A percentile compares a stretch with the other conserved stretches of the same genome.
phyloP scores from a whole-genome alignment of 768 basidiomycete genomes.

The Wakefieldia striispora region DNA sequence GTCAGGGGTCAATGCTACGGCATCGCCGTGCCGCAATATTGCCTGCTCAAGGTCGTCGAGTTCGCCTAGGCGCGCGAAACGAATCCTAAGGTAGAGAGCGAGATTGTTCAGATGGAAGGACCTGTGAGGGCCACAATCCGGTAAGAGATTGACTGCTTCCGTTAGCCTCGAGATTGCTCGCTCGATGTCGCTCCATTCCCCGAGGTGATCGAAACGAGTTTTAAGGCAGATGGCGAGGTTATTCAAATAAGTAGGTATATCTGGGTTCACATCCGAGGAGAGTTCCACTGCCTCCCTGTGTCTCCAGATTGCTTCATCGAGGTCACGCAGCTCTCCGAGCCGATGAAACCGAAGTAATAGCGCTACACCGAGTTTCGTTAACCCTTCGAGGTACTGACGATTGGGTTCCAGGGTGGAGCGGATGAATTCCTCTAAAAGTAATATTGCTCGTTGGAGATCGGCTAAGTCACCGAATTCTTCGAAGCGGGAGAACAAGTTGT shows the following conservation, averaged over 20 bases:
- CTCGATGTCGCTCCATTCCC: not conserved
- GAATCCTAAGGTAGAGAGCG: no score
- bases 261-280: no score
- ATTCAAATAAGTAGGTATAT: not conserved
- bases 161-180: not conserved
- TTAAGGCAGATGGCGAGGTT: not conserved
- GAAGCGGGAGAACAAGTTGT: not conserved
- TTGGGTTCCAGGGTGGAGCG: not conserved
- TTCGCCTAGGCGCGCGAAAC: no score
- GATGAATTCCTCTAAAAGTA: not conserved
- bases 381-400: not conserved
- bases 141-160: not conserved
- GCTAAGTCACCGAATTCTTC: not conserved
- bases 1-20: no score
- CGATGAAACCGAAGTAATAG: not conserved
- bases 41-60: no score
- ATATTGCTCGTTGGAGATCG: not conserved
- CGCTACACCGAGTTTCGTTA: not conserved
- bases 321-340: not conserved
- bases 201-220: not conserved
- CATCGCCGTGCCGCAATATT: no score
- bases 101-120: no score
- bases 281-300: not conserved
- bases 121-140: no score
- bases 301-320: not conserved